These are phyloP conservation scores for Pythium aphanidermatum DNA, from an alignment of 352 stramenopile species.

Conservation along the genomic window DNA sequence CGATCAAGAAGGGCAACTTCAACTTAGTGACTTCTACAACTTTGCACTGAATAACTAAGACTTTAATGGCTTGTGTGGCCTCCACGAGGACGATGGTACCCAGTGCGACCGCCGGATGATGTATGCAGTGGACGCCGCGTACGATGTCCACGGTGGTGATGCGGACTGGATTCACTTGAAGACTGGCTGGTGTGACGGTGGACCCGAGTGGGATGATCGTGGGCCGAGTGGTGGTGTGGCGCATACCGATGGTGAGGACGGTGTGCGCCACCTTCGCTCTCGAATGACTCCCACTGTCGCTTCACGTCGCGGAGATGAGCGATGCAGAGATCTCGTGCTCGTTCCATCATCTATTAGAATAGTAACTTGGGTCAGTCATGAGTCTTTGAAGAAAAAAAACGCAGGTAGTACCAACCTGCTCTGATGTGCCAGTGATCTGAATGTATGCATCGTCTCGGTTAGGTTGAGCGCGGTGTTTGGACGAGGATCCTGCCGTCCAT, in stretches of 20 bases:
- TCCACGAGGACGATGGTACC: slow-evolving; percentile 8
- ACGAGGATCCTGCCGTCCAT: slow-evolving; percentile 24
- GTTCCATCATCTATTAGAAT: slow-evolving; percentile 36
- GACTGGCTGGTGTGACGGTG: slow-evolving; percentile 1
- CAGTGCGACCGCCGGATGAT: slow-evolving; percentile 1
- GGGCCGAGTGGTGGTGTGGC: not conserved
- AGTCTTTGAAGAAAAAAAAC: slow-evolving; percentile 1
- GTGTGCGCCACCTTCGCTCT: slow-evolving; percentile 4
- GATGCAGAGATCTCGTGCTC: slow-evolving; percentile 25
- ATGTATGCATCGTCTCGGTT: slow-evolving; percentile 35
- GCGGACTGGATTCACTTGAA: slow-evolving; percentile 8
- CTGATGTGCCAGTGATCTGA: slow-evolving; percentile 43
- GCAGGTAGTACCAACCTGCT: slow-evolving; percentile 27
- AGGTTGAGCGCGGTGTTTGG: slow-evolving; percentile 9
- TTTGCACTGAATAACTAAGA: not conserved
- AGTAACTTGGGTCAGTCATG: slow-evolving; percentile 7
- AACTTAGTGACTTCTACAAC: slow-evolving; percentile 5
- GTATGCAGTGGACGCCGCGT: slow-evolving; percentile 8
- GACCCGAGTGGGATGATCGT: not conserved
- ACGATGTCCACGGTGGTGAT: slow-evolving; percentile 2
- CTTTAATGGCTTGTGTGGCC: slow-evolving; percentile 7
- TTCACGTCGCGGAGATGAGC: slow-evolving; percentile 45
- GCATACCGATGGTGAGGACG: not conserved
- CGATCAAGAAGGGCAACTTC: not conserved
- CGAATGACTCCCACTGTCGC: slow-evolving; percentile 45